A percentile compares a stretch with the other conserved stretches of the same genome.
phyloP scores from a whole-genome alignment of 2,329 filamentous ascomycete genomes.

The Penicillium frequentans region DNA sequence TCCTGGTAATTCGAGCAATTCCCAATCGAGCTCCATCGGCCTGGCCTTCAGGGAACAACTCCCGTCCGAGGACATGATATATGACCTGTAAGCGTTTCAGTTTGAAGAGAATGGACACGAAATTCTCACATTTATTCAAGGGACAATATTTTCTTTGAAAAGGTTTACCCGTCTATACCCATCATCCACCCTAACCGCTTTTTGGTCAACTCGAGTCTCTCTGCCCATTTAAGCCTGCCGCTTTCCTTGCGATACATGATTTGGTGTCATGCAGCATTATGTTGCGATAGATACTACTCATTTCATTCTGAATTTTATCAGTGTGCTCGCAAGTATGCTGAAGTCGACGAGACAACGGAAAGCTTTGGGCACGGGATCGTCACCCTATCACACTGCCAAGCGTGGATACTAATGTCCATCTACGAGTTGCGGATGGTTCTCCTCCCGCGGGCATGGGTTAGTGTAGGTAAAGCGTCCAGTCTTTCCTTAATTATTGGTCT shows the following conservation, averaged over 20 bases:
- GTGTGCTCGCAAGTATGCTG: conserved; percentile 84
- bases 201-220: neutral
- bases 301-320: conserved; percentile 65
- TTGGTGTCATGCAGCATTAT: neutral
- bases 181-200: neutral
- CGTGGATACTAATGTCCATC: conserved; percentile 73
- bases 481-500: neutral
- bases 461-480: neutral
- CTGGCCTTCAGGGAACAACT: neutral
- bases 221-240: neutral
- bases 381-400: conserved; percentile 80
- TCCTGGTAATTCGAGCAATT: neutral
- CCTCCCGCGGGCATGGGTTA: conserved; percentile 78
- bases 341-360: conserved; percentile 60
- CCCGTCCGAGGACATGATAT: neutral
- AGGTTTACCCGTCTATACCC: neutral
- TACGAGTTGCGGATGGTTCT: conserved; percentile 99
- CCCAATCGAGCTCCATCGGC: neutral
- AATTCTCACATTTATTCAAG: neutral
- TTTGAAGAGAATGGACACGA: neutral
- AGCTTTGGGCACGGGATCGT: conserved; percentile 89
- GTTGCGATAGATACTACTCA: neutral
- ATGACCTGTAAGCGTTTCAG: neutral
- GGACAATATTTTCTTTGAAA: neutral
- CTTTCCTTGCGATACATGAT: neutral